These are phyloP conservation scores for Pholiota conissans DNA, from an alignment of 768 basidiomycete genomes.

Conservation along the genomic window DNA sequence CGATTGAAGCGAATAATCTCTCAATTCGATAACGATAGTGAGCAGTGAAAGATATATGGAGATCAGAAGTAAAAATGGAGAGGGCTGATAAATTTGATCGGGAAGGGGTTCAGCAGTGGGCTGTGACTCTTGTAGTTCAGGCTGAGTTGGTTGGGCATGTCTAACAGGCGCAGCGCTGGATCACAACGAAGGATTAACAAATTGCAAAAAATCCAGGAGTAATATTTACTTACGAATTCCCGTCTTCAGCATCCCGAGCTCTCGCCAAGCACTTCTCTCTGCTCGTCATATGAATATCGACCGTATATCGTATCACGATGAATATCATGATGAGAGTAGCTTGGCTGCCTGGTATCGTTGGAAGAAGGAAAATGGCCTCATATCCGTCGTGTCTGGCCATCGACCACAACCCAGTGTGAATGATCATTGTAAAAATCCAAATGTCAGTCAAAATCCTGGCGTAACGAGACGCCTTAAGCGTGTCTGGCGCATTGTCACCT, in stretches of 20 bases:
- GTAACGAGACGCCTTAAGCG: not conserved
- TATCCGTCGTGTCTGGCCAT: not conserved
- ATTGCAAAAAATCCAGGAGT: not conserved
- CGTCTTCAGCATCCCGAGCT: not conserved
- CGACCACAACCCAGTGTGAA: not conserved
- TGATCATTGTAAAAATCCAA: not conserved
- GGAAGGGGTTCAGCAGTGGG: too few relatives aligned
- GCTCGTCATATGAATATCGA: not conserved
- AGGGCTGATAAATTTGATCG: too few relatives aligned
- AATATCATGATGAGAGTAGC: not conserved
- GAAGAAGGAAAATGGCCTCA: not conserved
- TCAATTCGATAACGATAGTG: too few relatives aligned
- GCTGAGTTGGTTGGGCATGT: too few relatives aligned
- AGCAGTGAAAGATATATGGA: too few relatives aligned
- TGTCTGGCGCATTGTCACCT: not conserved
- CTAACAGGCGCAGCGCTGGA: too few relatives aligned
- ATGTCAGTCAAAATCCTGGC: not conserved
- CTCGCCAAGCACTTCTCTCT: not conserved
- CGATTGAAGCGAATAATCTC: too few relatives aligned
- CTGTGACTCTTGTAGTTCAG: too few relatives aligned
- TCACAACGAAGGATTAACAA: too few relatives aligned
- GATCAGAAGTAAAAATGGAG: too few relatives aligned
- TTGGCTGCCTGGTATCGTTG: not conserved
- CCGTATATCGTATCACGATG: not conserved
- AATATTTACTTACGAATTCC: not conserved